These are phyloP conservation scores for Kodamaea ohmeri DNA, from an alignment of 1,139 yeast species.

Conservation along the genomic window DNA sequence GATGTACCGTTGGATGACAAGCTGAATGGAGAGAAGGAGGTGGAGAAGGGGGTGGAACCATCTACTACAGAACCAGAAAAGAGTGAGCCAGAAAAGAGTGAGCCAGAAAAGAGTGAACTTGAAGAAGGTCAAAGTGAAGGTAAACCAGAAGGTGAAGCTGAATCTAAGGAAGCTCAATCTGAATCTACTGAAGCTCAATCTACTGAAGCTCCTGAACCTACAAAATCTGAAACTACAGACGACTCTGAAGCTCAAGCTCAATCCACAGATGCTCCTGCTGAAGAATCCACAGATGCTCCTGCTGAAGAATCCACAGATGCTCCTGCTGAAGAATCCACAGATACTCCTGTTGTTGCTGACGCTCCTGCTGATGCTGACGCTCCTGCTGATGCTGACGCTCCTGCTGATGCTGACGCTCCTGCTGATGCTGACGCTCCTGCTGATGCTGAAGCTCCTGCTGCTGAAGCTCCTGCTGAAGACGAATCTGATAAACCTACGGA, in stretches of 20 bases:
- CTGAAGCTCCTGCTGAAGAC: not conserved
- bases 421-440: not conserved
- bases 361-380: no score
- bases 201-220: no score
- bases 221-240: no score
- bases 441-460: not conserved
- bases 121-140: conserved; percentile 9
- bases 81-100: not conserved
- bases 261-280: no score
- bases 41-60: not conserved
- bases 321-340: no score
- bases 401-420: not conserved
- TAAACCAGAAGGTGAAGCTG: conserved; percentile 10
- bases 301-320: no score
- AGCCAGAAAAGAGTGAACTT: not conserved
- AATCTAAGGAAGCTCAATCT: conserved; percentile 1
- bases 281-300: no score
- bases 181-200: no score
- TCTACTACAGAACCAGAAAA: not conserved
- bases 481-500: conserved; percentile 3
- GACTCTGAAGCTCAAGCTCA: no score
- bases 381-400: not conserved
- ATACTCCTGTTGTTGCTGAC: not conserved
- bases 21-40: not conserved
- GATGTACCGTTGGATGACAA: not conserved